Evolutionary conservation across 2,329 filamentous ascomycete genomes (phyloP), one percentile per base, ranked within the genome.

Genomic region (Sclerotinia sclerotiorum): DNA sequence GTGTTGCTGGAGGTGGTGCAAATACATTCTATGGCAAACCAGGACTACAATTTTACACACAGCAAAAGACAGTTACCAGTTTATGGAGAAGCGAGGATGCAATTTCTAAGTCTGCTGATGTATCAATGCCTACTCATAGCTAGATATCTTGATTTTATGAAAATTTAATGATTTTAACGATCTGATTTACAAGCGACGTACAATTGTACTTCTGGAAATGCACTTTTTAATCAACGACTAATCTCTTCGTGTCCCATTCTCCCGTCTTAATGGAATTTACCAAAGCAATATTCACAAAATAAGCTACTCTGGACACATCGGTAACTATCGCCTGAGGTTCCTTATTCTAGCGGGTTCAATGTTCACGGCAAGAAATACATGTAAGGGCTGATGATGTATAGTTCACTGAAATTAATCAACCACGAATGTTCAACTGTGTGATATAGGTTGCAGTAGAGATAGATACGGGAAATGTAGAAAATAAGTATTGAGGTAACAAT

Each of bases 1-100:
- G 89, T 76, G 85, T 98, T 68, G 95, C 95, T 0, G 95, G 94
- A 67, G 94, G 94, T 65, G 94, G 95, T 70, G 91, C 92, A 49
- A 97, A 87, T 82, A 97, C 93, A 21, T 98, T 99, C 79, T 99
- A 99, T 81, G 95, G 95, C 73, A 91, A 92, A 80, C 92, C 93
- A 0, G 95, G 94, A 32, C 81, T 99, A 78, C 89, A 91, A 78
- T 99, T 99, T 79, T 98, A 97, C 81, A 99, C 95, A 3, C 95
- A 98, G 82, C 87, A 91, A 78, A 98, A 99, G 91, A 99, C 95
- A 3, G 95, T 99, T 61, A 99, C 95, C 65, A 90, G 92, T 73
- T 82, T 96, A 78, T 99, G 95, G 95, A 88, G 88, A 77, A 88
- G 86, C 70, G 88, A 94, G 76, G 94, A 97, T 81, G 94, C 93